phyloP scores from a whole-genome alignment of 805 yeast species.

The Candida krabiensis region DNA sequence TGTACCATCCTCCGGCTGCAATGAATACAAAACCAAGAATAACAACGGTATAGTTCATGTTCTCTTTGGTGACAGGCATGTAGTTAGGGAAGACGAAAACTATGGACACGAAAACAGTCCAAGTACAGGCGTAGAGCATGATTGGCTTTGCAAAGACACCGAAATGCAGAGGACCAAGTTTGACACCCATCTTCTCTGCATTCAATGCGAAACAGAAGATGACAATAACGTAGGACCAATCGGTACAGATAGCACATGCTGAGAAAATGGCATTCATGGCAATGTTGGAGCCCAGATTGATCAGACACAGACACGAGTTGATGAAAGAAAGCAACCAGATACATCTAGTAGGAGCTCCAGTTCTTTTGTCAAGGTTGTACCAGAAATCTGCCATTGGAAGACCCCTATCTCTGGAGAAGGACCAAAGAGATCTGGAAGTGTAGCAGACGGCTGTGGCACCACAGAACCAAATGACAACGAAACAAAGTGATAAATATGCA shows the following conservation, averaged over 20 bases:
- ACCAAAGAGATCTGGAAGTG: constrained; percentile 53
- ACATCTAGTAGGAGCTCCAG: constrained; percentile 45
- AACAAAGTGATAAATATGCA: constrained; percentile 48
- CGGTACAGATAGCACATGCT: constrained; percentile 51
- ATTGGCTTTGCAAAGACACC: constrained; percentile 42
- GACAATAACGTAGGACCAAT: constrained; percentile 50
- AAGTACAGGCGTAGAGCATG: constrained; percentile 41
- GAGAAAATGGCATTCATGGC: constrained; percentile 58
- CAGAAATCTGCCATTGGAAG: constrained; percentile 46
- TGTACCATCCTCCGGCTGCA: constrained; percentile 43
- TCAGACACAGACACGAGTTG: constrained; percentile 44
- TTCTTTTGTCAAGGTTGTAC: constrained; percentile 38
- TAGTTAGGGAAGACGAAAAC: constrained; percentile 54
- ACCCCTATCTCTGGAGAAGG: constrained; percentile 57
- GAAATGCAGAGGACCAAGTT: constrained; percentile 49
- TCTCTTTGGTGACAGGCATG: constrained; percentile 40
- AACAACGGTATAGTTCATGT: constrained; percentile 57
- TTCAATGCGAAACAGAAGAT: constrained; percentile 43
- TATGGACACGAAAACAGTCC: constrained; percentile 48
- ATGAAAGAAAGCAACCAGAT: constrained; percentile 43
- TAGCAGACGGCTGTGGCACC: constrained; percentile 52
- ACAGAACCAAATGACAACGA: constrained; percentile 52
- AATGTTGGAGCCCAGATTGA: constrained; percentile 40
- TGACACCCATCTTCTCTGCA: constrained; percentile 44
- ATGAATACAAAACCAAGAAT: constrained; percentile 43